These are phyloP conservation scores for Nymphaea thermarum DNA, from an alignment of 164 flowering plant species.

Conservation along the genomic window DNA sequence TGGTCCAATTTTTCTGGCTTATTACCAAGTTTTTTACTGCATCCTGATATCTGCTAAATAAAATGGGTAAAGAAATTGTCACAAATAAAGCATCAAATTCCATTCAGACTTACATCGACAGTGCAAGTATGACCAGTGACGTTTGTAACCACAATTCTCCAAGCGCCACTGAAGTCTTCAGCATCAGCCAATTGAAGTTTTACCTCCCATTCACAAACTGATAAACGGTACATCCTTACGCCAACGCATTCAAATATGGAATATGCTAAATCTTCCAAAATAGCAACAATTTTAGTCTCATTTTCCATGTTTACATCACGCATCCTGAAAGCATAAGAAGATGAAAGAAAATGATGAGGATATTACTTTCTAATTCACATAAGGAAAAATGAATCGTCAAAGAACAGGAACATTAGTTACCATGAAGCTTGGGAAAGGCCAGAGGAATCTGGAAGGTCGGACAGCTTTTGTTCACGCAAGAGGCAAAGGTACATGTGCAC, in stretches of 20 bases:
- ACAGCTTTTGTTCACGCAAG: conserved; percentile 65
- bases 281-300: conserved; percentile 43
- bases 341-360: background rate
- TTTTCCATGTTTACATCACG: background rate
- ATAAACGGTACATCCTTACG: conserved; percentile 79
- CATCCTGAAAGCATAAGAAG: background rate
- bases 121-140: conserved; percentile 96
- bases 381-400: too few relatives aligned
- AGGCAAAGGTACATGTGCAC: conserved; percentile 93
- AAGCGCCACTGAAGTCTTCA: conserved; percentile 77
- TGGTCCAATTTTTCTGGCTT: too few relatives aligned
- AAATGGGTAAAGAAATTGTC: background rate
- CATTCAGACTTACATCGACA: conserved; percentile 60
- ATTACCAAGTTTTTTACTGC: too few relatives aligned
- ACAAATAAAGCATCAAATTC: background rate
- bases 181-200: conserved; percentile 71
- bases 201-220: conserved; percentile 97
- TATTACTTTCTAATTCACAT: too few relatives aligned
- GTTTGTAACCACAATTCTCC: conserved; percentile 83
- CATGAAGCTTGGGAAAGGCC: background rate
- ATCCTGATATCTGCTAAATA: too few relatives aligned
- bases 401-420: background rate
- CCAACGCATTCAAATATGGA: conserved; percentile 75
- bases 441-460: conserved; percentile 56
- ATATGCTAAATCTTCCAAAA: conserved; percentile 60